Evolutionary conservation across 2,329 filamentous ascomycete genomes (phyloP).

Genomic region (Ploettnerulaceae sp.): DNA sequence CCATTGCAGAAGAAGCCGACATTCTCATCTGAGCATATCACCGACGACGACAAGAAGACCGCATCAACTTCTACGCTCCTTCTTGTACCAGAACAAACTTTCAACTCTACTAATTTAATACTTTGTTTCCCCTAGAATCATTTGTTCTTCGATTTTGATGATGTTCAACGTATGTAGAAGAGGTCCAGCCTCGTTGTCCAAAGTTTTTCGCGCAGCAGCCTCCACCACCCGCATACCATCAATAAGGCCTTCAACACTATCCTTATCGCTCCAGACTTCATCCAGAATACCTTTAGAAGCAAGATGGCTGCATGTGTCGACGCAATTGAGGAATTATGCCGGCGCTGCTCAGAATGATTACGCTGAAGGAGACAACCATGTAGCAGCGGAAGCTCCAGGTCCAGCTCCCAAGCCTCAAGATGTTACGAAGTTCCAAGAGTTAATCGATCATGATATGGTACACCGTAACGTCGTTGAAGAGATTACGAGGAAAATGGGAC

Average conservation of each 20-base stretch:
- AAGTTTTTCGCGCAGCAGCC: slow-evolving; percentile 24
- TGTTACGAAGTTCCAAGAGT: slow-evolving; percentile 32
- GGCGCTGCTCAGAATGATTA: slow-evolving; percentile 6
- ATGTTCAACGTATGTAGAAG: slow-evolving; percentile 34
- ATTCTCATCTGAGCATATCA: neutral
- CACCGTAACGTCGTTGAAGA: slow-evolving; percentile 35
- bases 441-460: slow-evolving; percentile 30
- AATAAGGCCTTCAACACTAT: slow-evolving; percentile 26
- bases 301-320: slow-evolving; percentile 30
- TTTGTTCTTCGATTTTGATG: slow-evolving; percentile 9
- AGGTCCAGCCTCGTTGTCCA: slow-evolving; percentile 33
- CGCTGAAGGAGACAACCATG: slow-evolving; percentile 3
- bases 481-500: slow-evolving; percentile 68
- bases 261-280: slow-evolving; percentile 17
- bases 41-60: slow-evolving; percentile 2
- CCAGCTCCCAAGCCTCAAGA: neutral
- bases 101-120: slow-evolving; percentile 15
- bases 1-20: slow-evolving; percentile 1
- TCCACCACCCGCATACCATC: slow-evolving; percentile 26
- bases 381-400: neutral
- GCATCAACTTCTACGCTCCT: slow-evolving; percentile 14
- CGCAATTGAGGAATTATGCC: slow-evolving; percentile 20
- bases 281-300: slow-evolving; percentile 19
- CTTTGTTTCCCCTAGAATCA: slow-evolving; percentile 11
- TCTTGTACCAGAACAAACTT: slow-evolving; percentile 13